A percentile compares a stretch with the other conserved stretches of the same genome.
Evolutionary conservation across 257 asterid species (phyloP).

Genomic region (Scutellaria barbata): DNA sequence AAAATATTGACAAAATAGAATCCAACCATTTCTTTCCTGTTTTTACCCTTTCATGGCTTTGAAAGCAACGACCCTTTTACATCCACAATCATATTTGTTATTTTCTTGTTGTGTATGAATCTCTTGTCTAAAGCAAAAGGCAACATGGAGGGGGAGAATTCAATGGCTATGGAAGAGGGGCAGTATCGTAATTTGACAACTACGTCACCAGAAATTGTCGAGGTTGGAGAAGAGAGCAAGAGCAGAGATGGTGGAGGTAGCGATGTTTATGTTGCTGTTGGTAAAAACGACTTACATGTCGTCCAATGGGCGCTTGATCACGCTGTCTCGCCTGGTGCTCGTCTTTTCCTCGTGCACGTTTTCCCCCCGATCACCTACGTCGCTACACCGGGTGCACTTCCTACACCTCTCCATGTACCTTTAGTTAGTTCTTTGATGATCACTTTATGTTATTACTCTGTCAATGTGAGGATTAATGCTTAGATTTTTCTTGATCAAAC

Average conservation of each 20-base stretch:
- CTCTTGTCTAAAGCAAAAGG: conserved; percentile 28
- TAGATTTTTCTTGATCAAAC: background rate
- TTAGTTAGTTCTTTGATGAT: background rate
- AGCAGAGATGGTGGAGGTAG: conserved; percentile 45
- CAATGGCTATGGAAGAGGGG: conserved; percentile 42
- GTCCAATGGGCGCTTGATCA: conserved; percentile 76
- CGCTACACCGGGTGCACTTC: conserved; percentile 64
- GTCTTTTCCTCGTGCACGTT: conserved; percentile 63
- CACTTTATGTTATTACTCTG: background rate
- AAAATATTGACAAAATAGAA: conserved; percentile 41
- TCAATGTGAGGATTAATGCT: background rate
- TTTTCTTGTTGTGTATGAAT: conserved; percentile 42
- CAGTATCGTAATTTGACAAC: conserved; percentile 40
- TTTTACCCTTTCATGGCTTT: conserved; percentile 38
- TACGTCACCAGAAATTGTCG: conserved; percentile 70
- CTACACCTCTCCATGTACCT: conserved; percentile 10
- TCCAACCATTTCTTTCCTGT: conserved; percentile 17
- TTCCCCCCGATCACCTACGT: conserved; percentile 64
- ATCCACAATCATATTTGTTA: conserved; percentile 33
- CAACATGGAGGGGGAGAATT: conserved; percentile 35
- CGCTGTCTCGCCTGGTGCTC: conserved; percentile 55
- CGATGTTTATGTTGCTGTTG: conserved; percentile 79
- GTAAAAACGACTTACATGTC: conserved; percentile 68
- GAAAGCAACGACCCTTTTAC: conserved; percentile 51
- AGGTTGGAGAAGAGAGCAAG: conserved; percentile 62